These are phyloP conservation scores for Somion occarium DNA, from an alignment of 1,284 basidiomycete species.

Conservation along the genomic window DNA sequence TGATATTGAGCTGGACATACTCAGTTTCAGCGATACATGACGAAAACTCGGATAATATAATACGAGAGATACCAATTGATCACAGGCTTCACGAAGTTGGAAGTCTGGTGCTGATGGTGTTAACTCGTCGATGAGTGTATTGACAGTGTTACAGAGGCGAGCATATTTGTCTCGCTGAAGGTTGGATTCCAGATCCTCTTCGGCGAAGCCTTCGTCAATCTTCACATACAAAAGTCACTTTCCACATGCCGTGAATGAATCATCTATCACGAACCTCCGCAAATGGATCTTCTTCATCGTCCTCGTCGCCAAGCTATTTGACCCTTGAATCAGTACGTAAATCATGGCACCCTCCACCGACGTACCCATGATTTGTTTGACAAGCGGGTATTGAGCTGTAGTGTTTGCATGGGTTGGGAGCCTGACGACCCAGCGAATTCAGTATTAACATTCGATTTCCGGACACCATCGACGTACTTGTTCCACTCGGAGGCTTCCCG, in stretches of 20 bases:
- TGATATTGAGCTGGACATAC: slow-evolving; percentile 63
- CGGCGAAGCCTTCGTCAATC: slow-evolving; percentile 89
- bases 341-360: background rate
- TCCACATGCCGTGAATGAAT: slow-evolving; percentile 10
- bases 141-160: slow-evolving; percentile 75
- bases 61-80: slow-evolving; percentile 68
- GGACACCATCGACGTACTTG: slow-evolving; percentile 38
- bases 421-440: slow-evolving; percentile 32
- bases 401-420: slow-evolving; percentile 56
- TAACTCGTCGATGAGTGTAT: slow-evolving; percentile 82
- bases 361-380: slow-evolving; percentile 84
- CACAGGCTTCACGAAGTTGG: slow-evolving; percentile 77
- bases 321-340: slow-evolving; percentile 6
- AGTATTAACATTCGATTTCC: slow-evolving; percentile 7
- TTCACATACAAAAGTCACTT: slow-evolving; percentile 22
- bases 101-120: slow-evolving; percentile 77
- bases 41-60: background rate
- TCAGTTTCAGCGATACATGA: slow-evolving; percentile 6
- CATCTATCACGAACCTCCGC: slow-evolving; percentile 58
- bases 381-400: slow-evolving; percentile 79
- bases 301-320: slow-evolving; percentile 67
- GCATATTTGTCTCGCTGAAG: slow-evolving; percentile 89
- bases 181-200: slow-evolving; percentile 86
- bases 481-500: slow-evolving; percentile 57
- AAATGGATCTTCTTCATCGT: slow-evolving; percentile 92